Conservation (phyloP, 2,329 filamentous ascomycete genomes). For the Aspergillus pseudotamarii region DNA sequence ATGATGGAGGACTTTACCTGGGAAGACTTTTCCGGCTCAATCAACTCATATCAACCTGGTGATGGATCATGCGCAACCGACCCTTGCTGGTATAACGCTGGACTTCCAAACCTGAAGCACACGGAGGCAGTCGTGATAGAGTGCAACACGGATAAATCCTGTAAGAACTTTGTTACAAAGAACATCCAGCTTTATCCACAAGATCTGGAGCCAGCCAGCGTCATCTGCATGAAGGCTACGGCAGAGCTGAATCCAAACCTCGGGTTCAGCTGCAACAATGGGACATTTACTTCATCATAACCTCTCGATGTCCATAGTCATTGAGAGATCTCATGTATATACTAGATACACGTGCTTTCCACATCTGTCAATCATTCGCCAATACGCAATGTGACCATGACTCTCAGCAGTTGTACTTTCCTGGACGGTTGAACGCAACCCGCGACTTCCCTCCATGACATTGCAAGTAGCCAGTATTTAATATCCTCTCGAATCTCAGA, state of each 20-base stretch:
- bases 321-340: background rate
- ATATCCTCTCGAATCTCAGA: background rate
- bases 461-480: background rate
- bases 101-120: conserved; percentile 42
- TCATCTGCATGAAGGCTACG: conserved; percentile 42
- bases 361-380: background rate
- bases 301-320: background rate
- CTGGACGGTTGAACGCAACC: background rate
- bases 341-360: background rate
- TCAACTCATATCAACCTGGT: conserved; percentile 47
- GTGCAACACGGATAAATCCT: conserved; percentile 45
- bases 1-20: conserved; percentile 48
- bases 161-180: conserved; percentile 37
- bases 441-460: background rate
- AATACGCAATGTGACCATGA: background rate
- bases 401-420: background rate
- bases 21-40: conserved; percentile 45
- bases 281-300: conserved; percentile 29
- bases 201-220: conserved; percentile 28
- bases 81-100: conserved; percentile 50
- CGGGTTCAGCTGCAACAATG: conserved; percentile 40
- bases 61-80: conserved; percentile 48
- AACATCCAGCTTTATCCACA: conserved; percentile 40
- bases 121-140: conserved; percentile 48
- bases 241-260: conserved; percentile 37